Percentiles rank a stretch among this genome's conserved stretches.
Evolutionary conservation across 305 asterid genomes (phyloP).

Genomic region (Fraxinus albicans): DNA sequence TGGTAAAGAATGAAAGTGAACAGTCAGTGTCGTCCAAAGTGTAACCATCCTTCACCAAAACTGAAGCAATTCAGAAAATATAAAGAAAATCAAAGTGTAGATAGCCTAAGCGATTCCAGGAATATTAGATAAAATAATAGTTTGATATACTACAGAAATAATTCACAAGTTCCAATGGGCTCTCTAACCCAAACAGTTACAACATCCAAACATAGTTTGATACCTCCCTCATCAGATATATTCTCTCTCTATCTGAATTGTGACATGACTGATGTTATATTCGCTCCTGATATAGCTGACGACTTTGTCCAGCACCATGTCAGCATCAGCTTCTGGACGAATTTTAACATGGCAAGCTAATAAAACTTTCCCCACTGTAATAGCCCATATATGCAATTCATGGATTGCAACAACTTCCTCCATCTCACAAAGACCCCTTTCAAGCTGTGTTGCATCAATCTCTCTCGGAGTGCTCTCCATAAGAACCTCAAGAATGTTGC

Average conservation of each 20-base stretch:
- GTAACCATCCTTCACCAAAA: background rate
- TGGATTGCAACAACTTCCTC: conserved; percentile 81
- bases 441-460: conserved; percentile 73
- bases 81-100: background rate
- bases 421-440: conserved; percentile 78
- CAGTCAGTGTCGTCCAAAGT: background rate
- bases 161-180: background rate
- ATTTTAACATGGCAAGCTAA: conserved; percentile 81
- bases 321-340: conserved; percentile 77
- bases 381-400: conserved; percentile 88
- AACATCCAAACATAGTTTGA: background rate
- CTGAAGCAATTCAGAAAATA: background rate
- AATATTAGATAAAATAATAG: background rate
- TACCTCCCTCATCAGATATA: conserved; percentile 13
- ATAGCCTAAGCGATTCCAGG: background rate
- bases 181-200: conserved; percentile 2
- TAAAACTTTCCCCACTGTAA: conserved; percentile 78
- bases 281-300: conserved; percentile 71
- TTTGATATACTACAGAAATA: background rate
- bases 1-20: background rate
- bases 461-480: conserved; percentile 94
- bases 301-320: conserved; percentile 74
- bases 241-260: conserved; percentile 82
- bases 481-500: conserved; percentile 73
- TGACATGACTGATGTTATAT: conserved; percentile 82